Evolutionary conservation across 345 rosid species (phyloP).

Genomic region (Eucalyptus guilfoylei): DNA sequence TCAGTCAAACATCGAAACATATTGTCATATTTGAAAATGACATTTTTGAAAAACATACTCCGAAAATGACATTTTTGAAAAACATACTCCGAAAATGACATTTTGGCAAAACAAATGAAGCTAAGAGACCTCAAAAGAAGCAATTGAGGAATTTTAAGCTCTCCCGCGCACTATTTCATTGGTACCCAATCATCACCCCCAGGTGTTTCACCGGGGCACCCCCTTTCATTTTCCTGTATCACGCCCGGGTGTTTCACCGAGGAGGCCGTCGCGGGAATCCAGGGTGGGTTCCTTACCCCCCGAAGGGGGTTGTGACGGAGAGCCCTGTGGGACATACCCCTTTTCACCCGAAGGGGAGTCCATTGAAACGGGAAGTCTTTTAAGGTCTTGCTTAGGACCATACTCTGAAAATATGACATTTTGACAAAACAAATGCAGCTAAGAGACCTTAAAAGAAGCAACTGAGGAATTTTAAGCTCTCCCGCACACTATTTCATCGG

Average conservation of each 20-base stretch:
- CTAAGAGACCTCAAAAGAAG: background rate
- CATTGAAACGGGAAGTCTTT: too few relatives aligned
- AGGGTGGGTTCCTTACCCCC: too few relatives aligned
- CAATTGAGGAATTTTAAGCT: background rate
- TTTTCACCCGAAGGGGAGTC: too few relatives aligned
- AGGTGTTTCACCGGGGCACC: too few relatives aligned
- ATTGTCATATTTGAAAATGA: background rate
- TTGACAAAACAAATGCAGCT: background rate
- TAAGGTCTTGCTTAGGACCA: too few relatives aligned
- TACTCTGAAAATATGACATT: background rate
- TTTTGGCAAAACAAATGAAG: background rate
- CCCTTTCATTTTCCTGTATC: too few relatives aligned
- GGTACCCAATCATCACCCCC: background rate
- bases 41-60: background rate
- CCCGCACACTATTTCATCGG: background rate
- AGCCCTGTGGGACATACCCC: too few relatives aligned
- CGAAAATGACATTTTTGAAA: background rate
- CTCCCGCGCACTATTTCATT: background rate
- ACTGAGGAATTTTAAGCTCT: background rate
- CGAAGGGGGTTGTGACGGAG: too few relatives aligned
- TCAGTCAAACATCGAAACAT: background rate
- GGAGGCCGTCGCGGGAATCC: too few relatives aligned
- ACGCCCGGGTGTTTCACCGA: too few relatives aligned
- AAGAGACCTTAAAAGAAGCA: background rate
- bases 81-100: too few relatives aligned